Evolutionary conservation across 345 rosid genomes (phyloP).

Genomic region (Hibiscus trionum): DNA sequence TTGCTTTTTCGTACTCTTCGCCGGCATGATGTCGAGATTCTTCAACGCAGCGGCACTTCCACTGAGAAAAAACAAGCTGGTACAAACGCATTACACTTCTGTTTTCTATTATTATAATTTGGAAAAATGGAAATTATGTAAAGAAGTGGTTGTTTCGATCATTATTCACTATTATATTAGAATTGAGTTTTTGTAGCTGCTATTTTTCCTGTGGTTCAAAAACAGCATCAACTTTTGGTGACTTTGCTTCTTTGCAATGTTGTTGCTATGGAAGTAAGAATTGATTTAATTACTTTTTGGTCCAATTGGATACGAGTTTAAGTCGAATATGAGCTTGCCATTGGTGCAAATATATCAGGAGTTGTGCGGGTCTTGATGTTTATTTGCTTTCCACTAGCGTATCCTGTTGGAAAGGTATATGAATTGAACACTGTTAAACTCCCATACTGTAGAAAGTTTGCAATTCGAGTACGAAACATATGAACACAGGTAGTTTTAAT

Average conservation of each 20-base stretch:
- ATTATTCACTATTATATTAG: not conserved
- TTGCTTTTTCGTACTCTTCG: constrained; percentile 77
- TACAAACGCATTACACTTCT: not conserved
- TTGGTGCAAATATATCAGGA: constrained; percentile 81
- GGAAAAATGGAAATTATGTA: too few species aligned
- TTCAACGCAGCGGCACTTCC: constrained; percentile 82
- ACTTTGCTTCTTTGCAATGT: constrained; percentile 91
- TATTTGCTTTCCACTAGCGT: constrained; percentile 78
- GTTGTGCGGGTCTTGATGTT: constrained; percentile 80
- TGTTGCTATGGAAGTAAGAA: constrained; percentile 77
- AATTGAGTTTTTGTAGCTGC: constrained; percentile 34
- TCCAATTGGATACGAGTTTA: not conserved
- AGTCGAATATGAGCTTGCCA: constrained; percentile 66
- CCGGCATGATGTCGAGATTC: constrained; percentile 97
- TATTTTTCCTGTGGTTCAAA: constrained; percentile 82
- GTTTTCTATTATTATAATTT: not conserved
- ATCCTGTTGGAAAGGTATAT: constrained; percentile 84
- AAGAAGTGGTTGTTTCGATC: not conserved
- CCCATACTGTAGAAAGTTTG: not conserved
- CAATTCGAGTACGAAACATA: too few species aligned
- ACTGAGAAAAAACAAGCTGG: constrained; percentile 92
- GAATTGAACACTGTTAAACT: not conserved
- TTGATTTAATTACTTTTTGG: not conserved
- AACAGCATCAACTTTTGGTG: constrained; percentile 93
- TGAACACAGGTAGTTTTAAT: not conserved